Evolutionary conservation across 768 basidiomycete species (phyloP), one percentile per base, ranked within the genome.

Genomic region (Boletus rubescentipes): DNA sequence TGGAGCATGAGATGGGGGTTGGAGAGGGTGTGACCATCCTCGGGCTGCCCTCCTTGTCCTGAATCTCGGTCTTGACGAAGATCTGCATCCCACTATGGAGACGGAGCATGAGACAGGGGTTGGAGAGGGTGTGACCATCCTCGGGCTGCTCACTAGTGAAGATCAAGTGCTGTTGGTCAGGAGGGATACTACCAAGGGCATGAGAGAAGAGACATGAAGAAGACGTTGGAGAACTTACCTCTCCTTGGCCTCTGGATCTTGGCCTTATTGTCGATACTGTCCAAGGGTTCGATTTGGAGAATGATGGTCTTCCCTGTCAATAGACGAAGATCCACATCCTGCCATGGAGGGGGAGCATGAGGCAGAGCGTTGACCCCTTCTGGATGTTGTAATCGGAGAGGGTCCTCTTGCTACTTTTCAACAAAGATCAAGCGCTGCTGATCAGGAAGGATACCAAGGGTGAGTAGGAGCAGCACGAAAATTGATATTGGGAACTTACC

Each of bases 371-470:
- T 0, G 87, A 91, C 76, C 95, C 93, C 77, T 95, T 95, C 82
- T 96, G 93, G 61, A 96, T 94, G 70, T 93, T 92, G 69, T 93
- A 92, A 61, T 91, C 90, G 8, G 88, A 89, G 1, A 93, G 78
- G 4, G 90, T 97, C 94, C 71, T 96, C 93, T 23, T 96, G 83
- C 70, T 95, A 93, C 76, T 96, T 95, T 55, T 93, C 93, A 42
- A 93, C 93, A 59, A 95, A 96, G 77, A 96, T 96, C n/a, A 96
- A 75, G 58, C 94, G 91, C 67, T 95, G 92, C 64, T 93, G 92
- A 73, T 93, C 93, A 20, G 88, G 87, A 53, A 90, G 89, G 12
- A 83, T 65, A 15, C 2, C 3, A 18, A n/a, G 2, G 4, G 12
- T 5, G 30, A 60, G 51, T 2, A 2, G 3, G 15, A 7, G n/a